Evolutionary conservation across 176 grass and related monocot species (phyloP).

Genomic region (Elymus sibiricus): DNA sequence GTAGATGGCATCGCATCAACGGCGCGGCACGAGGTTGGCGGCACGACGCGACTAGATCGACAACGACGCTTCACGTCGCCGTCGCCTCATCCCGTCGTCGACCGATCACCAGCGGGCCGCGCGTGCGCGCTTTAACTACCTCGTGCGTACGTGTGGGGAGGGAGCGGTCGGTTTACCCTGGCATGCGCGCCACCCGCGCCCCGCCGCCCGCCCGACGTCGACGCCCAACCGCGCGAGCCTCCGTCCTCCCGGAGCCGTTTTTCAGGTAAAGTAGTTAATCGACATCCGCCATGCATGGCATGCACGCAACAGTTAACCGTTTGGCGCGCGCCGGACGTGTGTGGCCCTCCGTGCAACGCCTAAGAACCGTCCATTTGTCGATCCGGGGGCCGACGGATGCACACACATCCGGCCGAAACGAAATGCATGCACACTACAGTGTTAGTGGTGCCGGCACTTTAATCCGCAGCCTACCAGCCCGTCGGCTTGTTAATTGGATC

Average conservation of each 20-base stretch:
- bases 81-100: background rate
- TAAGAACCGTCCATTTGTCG: background rate
- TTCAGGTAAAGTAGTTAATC: background rate
- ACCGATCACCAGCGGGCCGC: background rate
- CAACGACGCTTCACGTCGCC: background rate
- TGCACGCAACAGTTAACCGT: background rate
- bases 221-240: too few species aligned
- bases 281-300: background rate
- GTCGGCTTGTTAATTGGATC: too few species aligned
- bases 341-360: background rate
- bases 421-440: too few species aligned
- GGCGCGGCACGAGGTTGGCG: conserved; percentile 4
- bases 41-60: background rate
- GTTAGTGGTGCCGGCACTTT: too few species aligned
- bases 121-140: background rate
- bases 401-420: too few species aligned
- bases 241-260: background rate
- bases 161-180: background rate
- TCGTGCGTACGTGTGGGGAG: background rate
- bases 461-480: too few species aligned
- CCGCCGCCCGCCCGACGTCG: background rate
- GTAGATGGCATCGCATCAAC: conserved; percentile 18
- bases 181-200: background rate
- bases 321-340: background rate
- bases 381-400: background rate